These are phyloP conservation scores for Cylindrotheca fusiformis DNA, from an alignment of 108 stramenopile genomes.

Conservation along the genomic window DNA sequence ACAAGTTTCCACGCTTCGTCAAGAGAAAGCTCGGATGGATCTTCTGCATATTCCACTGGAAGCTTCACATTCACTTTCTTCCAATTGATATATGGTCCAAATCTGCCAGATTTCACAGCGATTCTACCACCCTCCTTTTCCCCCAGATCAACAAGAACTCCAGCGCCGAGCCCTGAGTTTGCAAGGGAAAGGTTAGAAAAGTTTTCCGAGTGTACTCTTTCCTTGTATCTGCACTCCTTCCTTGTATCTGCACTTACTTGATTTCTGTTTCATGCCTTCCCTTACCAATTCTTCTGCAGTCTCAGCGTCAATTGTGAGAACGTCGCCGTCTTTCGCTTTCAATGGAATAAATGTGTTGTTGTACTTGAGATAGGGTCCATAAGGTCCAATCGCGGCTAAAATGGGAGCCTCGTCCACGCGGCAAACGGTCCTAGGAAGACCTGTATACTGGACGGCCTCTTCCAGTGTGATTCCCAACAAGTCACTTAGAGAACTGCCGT, in stretches of 20 bases:
- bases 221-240: neutral
- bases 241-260: slow-evolving; percentile 17
- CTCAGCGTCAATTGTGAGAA: slow-evolving; percentile 39
- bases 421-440: slow-evolving; percentile 43
- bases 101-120: slow-evolving; percentile 39
- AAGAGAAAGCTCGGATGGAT: slow-evolving; percentile 35
- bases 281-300: slow-evolving; percentile 35
- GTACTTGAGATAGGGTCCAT: slow-evolving; percentile 65
- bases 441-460: slow-evolving; percentile 44
- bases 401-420: slow-evolving; percentile 40
- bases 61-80: slow-evolving; percentile 58
- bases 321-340: slow-evolving; percentile 44
- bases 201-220: neutral
- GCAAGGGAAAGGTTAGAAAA: neutral
- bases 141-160: slow-evolving; percentile 45
- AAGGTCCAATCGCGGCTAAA: slow-evolving; percentile 48
- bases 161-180: slow-evolving; percentile 17
- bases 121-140: slow-evolving; percentile 43
- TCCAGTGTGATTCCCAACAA: slow-evolving; percentile 41
- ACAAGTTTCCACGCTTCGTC: slow-evolving; percentile 53
- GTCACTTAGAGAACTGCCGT: slow-evolving; percentile 10
- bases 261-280: slow-evolving; percentile 42
- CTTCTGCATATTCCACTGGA: slow-evolving; percentile 43
- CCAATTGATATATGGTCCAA: slow-evolving; percentile 60
- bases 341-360: slow-evolving; percentile 45